Conservation (phyloP, 495 filamentous ascomycete genomes). For the Hypomontagnella monticulosa region DNA sequence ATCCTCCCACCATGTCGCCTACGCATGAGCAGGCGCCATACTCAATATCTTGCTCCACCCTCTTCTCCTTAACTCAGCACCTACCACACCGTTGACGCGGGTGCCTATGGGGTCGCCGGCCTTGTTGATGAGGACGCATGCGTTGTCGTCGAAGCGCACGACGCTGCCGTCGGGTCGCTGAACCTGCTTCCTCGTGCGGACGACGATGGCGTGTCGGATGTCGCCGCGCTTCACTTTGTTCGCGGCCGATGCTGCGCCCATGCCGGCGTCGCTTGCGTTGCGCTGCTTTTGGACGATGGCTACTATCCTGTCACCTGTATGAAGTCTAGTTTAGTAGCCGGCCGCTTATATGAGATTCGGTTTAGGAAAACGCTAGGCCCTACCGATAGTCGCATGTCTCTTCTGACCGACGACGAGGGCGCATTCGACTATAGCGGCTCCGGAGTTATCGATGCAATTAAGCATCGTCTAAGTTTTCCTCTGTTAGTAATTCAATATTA, state of each 20-base stretch:
- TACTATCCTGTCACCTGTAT: slow-evolving; percentile 91
- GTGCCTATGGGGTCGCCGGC: slow-evolving; percentile 94
- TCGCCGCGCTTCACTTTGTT: slow-evolving; percentile 97
- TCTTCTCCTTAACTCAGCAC: slow-evolving; percentile 83
- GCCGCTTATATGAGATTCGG: background rate
- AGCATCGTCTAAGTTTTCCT: slow-evolving; percentile 81
- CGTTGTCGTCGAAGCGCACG: slow-evolving; percentile 96
- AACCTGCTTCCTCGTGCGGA: slow-evolving; percentile 87
- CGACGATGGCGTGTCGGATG: slow-evolving; percentile 94
- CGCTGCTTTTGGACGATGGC: slow-evolving; percentile 97
- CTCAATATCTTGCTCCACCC: slow-evolving; percentile 98
- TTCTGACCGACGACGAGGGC: slow-evolving; percentile 92
- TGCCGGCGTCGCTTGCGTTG: slow-evolving; percentile 61
- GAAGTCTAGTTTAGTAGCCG: background rate
- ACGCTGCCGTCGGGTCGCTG: slow-evolving; percentile 87
- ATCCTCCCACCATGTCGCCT: slow-evolving; percentile 41
- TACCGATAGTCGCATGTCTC: slow-evolving; percentile 89
- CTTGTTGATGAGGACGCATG: slow-evolving; percentile 97
- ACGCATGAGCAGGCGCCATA: slow-evolving; percentile 92
- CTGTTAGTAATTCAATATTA: slow-evolving; percentile 30
- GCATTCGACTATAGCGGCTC: slow-evolving; percentile 97
- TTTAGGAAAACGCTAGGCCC: slow-evolving; percentile 33
- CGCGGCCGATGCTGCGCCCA: slow-evolving; percentile 69
- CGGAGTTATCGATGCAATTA: slow-evolving; percentile 99
- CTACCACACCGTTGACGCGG: slow-evolving; percentile 89